Conservation (phyloP, 2,329 filamentous ascomycete species). For the Acephala macrosclerotiorum region DNA sequence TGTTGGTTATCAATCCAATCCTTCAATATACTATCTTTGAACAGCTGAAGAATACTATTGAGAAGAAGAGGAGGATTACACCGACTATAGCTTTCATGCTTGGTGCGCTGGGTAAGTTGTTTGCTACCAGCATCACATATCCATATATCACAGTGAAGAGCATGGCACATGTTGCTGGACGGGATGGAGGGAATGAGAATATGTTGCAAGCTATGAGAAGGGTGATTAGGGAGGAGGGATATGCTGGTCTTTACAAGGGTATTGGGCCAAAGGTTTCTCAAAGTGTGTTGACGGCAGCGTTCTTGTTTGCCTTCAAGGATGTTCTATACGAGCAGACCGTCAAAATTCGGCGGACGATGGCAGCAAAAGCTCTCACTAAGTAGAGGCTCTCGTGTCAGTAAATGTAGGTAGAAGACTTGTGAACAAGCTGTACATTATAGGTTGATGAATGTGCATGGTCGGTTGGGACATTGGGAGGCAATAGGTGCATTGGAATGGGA, state of each 20-base stretch:
- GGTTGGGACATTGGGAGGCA: conserved; percentile 7
- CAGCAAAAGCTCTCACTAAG: conserved; percentile 34
- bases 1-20: conserved; percentile 97
- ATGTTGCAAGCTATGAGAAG: conserved; percentile 79
- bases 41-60: conserved; percentile 91
- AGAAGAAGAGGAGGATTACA: conserved; percentile 77
- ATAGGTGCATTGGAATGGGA: neutral
- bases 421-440: conserved; percentile 3
- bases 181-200: conserved; percentile 78
- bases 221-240: conserved; percentile 90
- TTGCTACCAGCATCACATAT: conserved; percentile 93
- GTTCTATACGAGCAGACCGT: conserved; percentile 87
- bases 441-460: conserved; percentile 8
- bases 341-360: conserved; percentile 58
- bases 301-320: conserved; percentile 98
- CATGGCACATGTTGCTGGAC: conserved; percentile 89
- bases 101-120: conserved; percentile 91
- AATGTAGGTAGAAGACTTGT: neutral
- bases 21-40: conserved; percentile 99
- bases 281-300: conserved; percentile 93
- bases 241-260: conserved; percentile 89
- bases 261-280: conserved; percentile 97
- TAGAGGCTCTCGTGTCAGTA: neutral
- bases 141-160: conserved; percentile 99
- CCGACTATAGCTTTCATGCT: conserved; percentile 89